These are phyloP conservation scores for Fonticula alba DNA, from an alignment of 78 protist species.

Conservation along the genomic window DNA sequence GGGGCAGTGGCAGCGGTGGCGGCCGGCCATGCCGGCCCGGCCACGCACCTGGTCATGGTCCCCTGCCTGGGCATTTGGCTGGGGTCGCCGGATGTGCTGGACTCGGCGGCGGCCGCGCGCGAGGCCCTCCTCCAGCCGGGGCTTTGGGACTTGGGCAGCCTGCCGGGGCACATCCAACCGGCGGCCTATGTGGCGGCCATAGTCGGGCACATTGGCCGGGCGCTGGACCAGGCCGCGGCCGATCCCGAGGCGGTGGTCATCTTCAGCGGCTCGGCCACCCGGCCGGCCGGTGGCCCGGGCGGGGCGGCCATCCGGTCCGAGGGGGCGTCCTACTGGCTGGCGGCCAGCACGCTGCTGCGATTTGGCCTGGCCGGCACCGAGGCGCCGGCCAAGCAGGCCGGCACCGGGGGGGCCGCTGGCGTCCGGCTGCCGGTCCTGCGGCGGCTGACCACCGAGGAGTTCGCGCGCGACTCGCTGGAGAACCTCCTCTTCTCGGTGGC, in stretches of 20 bases:
- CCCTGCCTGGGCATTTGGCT: conserved; percentile 6
- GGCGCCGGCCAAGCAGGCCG: too few species aligned
- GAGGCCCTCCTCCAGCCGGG: neutral
- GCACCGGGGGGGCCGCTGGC: too few species aligned
- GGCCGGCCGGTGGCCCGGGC: conserved; percentile 11
- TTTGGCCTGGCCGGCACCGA: neutral
- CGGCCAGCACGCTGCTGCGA: conserved; percentile 4
- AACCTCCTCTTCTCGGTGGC: conserved; percentile 8
- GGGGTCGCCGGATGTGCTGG: neutral
- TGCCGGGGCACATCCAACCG: neutral
- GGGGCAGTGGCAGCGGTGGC: too few species aligned
- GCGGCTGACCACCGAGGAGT: neutral
- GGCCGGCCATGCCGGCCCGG: too few species aligned
- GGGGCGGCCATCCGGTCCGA: too few species aligned
- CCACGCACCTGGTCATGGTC: conserved; percentile 9
- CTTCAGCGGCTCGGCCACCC: conserved; percentile 13
- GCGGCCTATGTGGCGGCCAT: conserved; percentile 1
- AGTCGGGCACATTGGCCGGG: neutral
- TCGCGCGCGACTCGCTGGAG: conserved; percentile 17
- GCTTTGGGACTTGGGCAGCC: neutral
- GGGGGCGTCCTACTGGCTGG: conserved; percentile 4
- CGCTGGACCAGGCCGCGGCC: conserved; percentile 5
- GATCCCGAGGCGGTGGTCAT: neutral
- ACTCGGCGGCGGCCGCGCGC: too few species aligned
- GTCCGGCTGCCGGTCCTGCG: too few species aligned